Evolutionary conservation across 441 rosid species (phyloP).

Genomic region (Pelargonium myrrhifolium): DNA sequence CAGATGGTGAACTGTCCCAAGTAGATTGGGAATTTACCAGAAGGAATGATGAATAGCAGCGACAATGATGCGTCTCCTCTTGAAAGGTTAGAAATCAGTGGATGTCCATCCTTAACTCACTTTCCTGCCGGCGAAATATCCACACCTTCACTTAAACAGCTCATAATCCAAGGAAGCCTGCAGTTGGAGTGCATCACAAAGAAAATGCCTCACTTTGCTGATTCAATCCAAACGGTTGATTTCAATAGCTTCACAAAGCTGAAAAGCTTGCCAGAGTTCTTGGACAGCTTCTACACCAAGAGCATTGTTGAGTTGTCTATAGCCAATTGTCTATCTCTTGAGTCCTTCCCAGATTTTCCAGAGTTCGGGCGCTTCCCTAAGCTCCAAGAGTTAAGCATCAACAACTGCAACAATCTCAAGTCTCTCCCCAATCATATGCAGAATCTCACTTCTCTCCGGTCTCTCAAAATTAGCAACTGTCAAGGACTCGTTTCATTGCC

Average conservation of each 20-base stretch:
- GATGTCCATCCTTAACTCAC: too few species aligned
- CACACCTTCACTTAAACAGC: too few species aligned
- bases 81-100: too few species aligned
- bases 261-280: not conserved
- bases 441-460: constrained; percentile 23
- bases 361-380: not conserved
- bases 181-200: too few species aligned
- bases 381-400: constrained; percentile 5
- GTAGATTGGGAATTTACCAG: constrained; percentile 3
- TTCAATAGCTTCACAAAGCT: not conserved
- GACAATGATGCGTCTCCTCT: too few species aligned
- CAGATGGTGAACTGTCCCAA: constrained; percentile 8
- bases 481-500: constrained; percentile 21
- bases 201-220: too few species aligned
- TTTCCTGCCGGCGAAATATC: too few species aligned
- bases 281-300: not conserved
- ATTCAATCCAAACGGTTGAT: not conserved
- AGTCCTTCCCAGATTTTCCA: too few species aligned
- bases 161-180: too few species aligned
- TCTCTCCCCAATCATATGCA: constrained; percentile 27
- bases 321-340: too few species aligned
- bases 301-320: too few species aligned
- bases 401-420: constrained; percentile 19
- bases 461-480: constrained; percentile 18
- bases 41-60: not conserved